Percentiles rank a stretch among this genome's conserved stretches.
Conservation (phyloP, 805 yeast genomes). For the Ogataea pignaliae region DNA sequence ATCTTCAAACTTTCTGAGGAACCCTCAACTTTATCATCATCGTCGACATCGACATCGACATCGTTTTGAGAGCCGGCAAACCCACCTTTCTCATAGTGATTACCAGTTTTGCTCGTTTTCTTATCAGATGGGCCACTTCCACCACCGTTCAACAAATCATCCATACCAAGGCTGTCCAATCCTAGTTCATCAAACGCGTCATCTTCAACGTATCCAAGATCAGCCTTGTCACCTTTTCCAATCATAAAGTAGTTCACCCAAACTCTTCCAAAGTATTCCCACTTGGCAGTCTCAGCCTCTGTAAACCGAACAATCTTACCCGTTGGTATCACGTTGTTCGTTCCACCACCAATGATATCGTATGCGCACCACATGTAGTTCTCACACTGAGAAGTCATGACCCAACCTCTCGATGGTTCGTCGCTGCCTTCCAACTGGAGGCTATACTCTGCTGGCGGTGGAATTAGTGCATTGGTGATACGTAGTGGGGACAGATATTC, state of each 20-base stretch:
- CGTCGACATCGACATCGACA: slow-evolving; percentile 4
- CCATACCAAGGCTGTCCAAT: slow-evolving; percentile 14
- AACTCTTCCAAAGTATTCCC: slow-evolving; percentile 43
- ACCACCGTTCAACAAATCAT: slow-evolving; percentile 6
- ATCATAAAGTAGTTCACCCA: slow-evolving; percentile 44
- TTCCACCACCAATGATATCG: slow-evolving; percentile 47
- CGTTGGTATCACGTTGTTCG: slow-evolving; percentile 32
- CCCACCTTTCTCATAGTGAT: slow-evolving; percentile 16
- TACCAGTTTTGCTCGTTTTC: slow-evolving; percentile 1
- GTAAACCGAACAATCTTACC: slow-evolving; percentile 43
- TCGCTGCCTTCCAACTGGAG: slow-evolving; percentile 15
- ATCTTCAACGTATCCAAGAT: slow-evolving; percentile 28
- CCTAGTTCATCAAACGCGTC: slow-evolving; percentile 29
- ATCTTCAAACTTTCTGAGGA: too few species aligned
- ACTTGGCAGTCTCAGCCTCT: slow-evolving; percentile 27
- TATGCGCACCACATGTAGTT: slow-evolving; percentile 61
- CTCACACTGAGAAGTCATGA: slow-evolving; percentile 48
- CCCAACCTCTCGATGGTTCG: slow-evolving; percentile 55
- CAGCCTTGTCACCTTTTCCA: slow-evolving; percentile 20
- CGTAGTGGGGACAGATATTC: slow-evolving; percentile 37
- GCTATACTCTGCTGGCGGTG: slow-evolving; percentile 44
- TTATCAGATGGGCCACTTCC: not conserved
- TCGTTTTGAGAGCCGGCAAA: slow-evolving; percentile 19
- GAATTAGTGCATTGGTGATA: slow-evolving; percentile 44
- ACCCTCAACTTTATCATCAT: not conserved